Base-by-base conservation (phyloP, 768 basidiomycete genomes). In the Dioszegia hungarica region DNA sequence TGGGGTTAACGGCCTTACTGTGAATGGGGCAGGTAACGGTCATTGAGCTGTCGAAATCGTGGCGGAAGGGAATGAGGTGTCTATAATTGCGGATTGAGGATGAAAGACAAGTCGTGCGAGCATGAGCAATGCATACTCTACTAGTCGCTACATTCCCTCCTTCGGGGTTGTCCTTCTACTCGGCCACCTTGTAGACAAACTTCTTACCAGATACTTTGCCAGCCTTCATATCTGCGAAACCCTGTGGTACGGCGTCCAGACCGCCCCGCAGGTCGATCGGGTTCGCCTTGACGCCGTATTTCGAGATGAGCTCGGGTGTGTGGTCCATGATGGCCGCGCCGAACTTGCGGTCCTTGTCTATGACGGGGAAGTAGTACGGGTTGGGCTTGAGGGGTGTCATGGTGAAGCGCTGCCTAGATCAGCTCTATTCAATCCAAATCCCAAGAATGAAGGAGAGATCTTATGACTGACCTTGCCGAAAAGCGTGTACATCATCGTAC, bases 241-340 rank as follows among this genome's bases (percentile, higher is more conserved):
- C 64, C 27, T 45, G 41, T 12, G 55, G 27, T 14, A 71, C 46
- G 28, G 51, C 68, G 20, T 75, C 67, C 27, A 77, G 56, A 22
- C 74, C 75, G 44, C 70, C 73, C 15, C 65, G 49, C 53, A 68
- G 20, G 46, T 57, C 49, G 14, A 68, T 48, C n/a, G 69, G 69
- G 56, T 62, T 64, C 5, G 64, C 51, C 44, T 57, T 60, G 54
- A 71, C 54, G 9, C 49, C 50, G 53, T 66, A 60, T 37, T 68
- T 49, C 9, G 38, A 45, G 43, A 67, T 63, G 27, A 71, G 36
- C 20, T 60, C 56, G 12, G 68, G 57, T 12, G 61, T 62, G 17
- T 46, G 49, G 48, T 20, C 41, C 56, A 61, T 39, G 40, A 28
- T 46, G 29, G 28, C 45, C 28, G 45, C 45, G 45, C 45, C 45